Evolutionary conservation across 768 basidiomycete genomes (phyloP).

Genomic region (Panellus pusillus): DNA sequence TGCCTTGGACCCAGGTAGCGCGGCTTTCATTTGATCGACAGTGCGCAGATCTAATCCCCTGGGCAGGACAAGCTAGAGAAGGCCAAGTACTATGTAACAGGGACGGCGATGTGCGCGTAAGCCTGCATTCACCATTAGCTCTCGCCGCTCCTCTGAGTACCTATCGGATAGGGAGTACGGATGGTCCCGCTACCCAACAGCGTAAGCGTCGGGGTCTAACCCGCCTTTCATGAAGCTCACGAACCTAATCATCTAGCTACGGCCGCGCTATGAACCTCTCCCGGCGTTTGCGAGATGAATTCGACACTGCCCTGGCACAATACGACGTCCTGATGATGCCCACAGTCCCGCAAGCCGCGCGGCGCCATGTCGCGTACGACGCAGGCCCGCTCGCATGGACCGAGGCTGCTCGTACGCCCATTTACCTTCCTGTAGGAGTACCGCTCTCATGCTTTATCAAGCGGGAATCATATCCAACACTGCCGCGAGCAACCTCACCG

Average conservation of each 20-base stretch:
- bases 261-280: slow-evolving; percentile 20
- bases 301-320: slow-evolving; percentile 8
- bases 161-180: slow-evolving; percentile 6
- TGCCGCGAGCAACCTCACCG: slow-evolving; percentile 25
- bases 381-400: slow-evolving; percentile 16
- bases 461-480: slow-evolving; percentile 15
- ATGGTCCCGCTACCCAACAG: slow-evolving; percentile 15
- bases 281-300: slow-evolving; percentile 16
- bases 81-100: slow-evolving; percentile 15
- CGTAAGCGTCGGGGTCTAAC: not conserved
- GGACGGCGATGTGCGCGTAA: slow-evolving; percentile 17
- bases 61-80: slow-evolving; percentile 10
- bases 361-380: slow-evolving; percentile 8
- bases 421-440: not conserved
- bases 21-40: no score
- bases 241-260: not conserved
- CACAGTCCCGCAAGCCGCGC: slow-evolving; percentile 21
- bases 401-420: not conserved
- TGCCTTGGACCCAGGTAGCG: slow-evolving; percentile 13
- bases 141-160: not conserved
- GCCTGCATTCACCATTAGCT: not conserved
- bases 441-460: not conserved
- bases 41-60: no score
- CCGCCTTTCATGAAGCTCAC: not conserved
- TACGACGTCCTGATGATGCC: slow-evolving; percentile 21